Percentiles rank a stretch among this genome's conserved stretches.
These are phyloP conservation scores for Chrysoporthe deuterocubensis DNA, from an alignment of 2,329 filamentous ascomycete species.

Conservation along the genomic window DNA sequence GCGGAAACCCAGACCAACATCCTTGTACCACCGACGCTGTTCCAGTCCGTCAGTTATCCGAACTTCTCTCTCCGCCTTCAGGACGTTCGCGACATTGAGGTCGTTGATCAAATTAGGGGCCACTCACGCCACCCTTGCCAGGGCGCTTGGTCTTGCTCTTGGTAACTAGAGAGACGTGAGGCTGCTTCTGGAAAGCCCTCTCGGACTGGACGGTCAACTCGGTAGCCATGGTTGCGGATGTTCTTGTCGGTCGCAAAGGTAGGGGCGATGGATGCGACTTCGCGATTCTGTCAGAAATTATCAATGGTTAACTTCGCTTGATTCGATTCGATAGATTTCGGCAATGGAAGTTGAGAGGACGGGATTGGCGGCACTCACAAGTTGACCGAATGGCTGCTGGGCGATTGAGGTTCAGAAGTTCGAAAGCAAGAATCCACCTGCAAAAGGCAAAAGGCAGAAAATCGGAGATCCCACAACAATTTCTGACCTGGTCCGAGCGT, in stretches of 20 bases:
- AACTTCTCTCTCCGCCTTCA: background rate
- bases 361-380: conserved; percentile 25
- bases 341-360: conserved; percentile 9
- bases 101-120: conserved; percentile 29
- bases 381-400: conserved; percentile 29
- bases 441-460: conserved; percentile 11
- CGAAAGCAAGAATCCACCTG: conserved; percentile 10
- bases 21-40: conserved; percentile 79
- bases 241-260: conserved; percentile 46
- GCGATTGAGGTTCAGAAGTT: conserved; percentile 25
- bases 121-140: conserved; percentile 90
- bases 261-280: conserved; percentile 34
- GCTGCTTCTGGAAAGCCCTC: conserved; percentile 99
- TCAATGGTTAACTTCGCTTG: conserved; percentile 36
- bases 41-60: conserved; percentile 19
- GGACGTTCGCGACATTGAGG: conserved; percentile 1
- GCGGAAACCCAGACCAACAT: conserved; percentile 98
- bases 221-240: conserved; percentile 81
- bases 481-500: conserved; percentile 15
- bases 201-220: conserved; percentile 99
- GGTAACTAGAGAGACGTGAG: conserved; percentile 99
- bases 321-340: conserved; percentile 31
- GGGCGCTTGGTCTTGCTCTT: conserved; percentile 88
- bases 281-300: conserved; percentile 33
- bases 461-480: conserved; percentile 20